These are phyloP conservation scores for Sporothrix dimorphospora DNA, from an alignment of 2,329 filamentous ascomycete genomes.

Conservation along the genomic window DNA sequence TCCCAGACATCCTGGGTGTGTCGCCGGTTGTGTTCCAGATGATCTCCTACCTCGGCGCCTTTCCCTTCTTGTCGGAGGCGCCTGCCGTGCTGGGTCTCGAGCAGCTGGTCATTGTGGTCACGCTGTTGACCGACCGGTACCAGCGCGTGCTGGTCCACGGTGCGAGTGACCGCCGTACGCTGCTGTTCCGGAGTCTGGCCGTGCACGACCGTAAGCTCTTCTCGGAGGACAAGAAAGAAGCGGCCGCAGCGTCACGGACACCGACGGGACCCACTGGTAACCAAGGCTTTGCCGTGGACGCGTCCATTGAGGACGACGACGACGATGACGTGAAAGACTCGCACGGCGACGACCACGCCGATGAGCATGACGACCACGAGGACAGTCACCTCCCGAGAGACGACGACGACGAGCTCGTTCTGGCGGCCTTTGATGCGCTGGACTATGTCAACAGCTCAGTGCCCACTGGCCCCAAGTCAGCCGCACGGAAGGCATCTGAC, in stretches of 20 bases:
- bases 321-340: conserved; percentile 57
- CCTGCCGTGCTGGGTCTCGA: conserved; percentile 71
- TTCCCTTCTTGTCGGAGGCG: conserved; percentile 72
- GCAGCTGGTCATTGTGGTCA: conserved; percentile 71
- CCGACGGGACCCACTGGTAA: not conserved
- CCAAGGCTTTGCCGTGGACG: conserved; percentile 52
- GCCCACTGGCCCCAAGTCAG: not conserved
- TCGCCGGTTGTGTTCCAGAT: conserved; percentile 73
- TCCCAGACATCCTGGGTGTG: conserved; percentile 69
- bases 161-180: conserved; percentile 60
- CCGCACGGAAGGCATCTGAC: conserved; percentile 43
- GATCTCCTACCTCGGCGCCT: conserved; percentile 70
- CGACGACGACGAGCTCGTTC: conserved; percentile 65
- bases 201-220: conserved; percentile 67
- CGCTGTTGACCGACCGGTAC: conserved; percentile 72
- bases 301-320: conserved; percentile 47
- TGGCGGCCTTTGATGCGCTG: conserved; percentile 70
- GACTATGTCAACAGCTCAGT: conserved; percentile 56
- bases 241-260: conserved; percentile 29
- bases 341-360: conserved; percentile 36
- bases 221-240: conserved; percentile 32
- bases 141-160: conserved; percentile 63
- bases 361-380: conserved; percentile 41
- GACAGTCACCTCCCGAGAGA: conserved; percentile 35
- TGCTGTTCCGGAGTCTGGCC: conserved; percentile 72